A percentile compares a stretch with the other conserved stretches of the same genome.
phyloP scores from a whole-genome alignment of 2,329 filamentous ascomycete species.

The Pyricularia pennisetigena region DNA sequence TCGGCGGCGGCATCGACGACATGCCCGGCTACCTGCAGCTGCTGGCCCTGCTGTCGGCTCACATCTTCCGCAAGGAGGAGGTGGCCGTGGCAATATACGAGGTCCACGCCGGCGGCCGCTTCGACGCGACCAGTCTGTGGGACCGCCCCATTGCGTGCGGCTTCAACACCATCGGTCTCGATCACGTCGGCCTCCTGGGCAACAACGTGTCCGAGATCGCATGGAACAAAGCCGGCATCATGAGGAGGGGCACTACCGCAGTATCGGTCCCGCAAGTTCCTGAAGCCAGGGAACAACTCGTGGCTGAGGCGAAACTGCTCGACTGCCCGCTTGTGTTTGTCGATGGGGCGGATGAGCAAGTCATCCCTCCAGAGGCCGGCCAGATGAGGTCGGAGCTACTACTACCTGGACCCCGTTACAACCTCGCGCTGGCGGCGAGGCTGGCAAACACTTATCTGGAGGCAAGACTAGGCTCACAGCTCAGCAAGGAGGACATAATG shows the following conservation, averaged over 20 bases:
- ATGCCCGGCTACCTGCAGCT: conserved; percentile 5
- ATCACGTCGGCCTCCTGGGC: conserved; percentile 51
- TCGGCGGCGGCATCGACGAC: conserved; percentile 1
- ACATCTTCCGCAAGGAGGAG: not conserved
- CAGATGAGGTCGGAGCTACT: not conserved
- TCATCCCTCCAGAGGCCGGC: not conserved
- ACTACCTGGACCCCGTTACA: conserved; percentile 1
- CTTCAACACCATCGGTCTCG: conserved; percentile 55
- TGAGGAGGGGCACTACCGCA: conserved; percentile 48
- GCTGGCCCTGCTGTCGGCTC: conserved; percentile 3
- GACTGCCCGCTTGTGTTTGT: not conserved
- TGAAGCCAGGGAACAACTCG: not conserved
- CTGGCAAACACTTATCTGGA: conserved; percentile 4
- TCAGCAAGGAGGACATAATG: not conserved
- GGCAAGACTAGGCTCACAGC: not conserved
- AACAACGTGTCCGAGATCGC: conserved; percentile 55
- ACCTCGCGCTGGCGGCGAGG: not conserved
- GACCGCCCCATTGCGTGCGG: conserved; percentile 49
- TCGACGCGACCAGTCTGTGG: conserved; percentile 58
- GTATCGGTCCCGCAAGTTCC: conserved; percentile 25
- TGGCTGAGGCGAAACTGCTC: conserved; percentile 1
- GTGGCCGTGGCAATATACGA: conserved; percentile 3
- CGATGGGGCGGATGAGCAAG: not conserved
- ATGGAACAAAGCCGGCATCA: conserved; percentile 65
- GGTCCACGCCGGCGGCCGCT: conserved; percentile 27